Conservation (phyloP, 1,284 basidiomycete species). For the Sanghuangporus weigelae region DNA sequence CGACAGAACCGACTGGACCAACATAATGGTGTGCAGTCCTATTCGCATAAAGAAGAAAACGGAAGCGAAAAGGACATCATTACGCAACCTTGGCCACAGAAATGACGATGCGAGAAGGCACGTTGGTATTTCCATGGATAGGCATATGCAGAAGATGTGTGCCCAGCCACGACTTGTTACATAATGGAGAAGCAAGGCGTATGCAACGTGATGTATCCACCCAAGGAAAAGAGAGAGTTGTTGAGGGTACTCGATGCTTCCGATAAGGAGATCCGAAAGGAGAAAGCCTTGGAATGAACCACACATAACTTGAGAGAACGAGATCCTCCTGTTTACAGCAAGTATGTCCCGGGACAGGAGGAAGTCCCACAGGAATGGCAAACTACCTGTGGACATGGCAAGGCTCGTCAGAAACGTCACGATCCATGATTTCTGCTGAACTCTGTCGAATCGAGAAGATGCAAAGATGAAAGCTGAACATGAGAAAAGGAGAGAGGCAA, state of each 20-base stretch:
- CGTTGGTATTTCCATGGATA: constrained; percentile 14
- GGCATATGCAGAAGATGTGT: constrained; percentile 5
- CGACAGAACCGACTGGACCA: neutral
- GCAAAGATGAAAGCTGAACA: neutral
- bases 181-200: neutral
- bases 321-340: neutral
- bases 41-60: constrained; percentile 5
- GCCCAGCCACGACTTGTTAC: constrained; percentile 9
- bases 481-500: neutral
- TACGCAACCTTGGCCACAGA: constrained; percentile 7
- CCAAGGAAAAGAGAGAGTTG: neutral
- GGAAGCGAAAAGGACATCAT: neutral
- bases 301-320: neutral
- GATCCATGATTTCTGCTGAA: constrained; percentile 9
- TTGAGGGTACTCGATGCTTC: neutral
- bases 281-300: constrained; percentile 15
- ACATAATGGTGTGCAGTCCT: neutral
- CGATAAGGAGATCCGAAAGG: constrained; percentile 10
- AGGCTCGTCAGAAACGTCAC: constrained; percentile 6
- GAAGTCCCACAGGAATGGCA: constrained; percentile 6
- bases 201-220: constrained; percentile 11
- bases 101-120: constrained; percentile 2
- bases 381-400: constrained; percentile 2
- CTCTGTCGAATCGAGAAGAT: neutral
- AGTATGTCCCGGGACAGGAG: neutral